Percentiles rank a stretch among this genome's conserved stretches.
phyloP scores from a whole-genome alignment of 2,329 filamentous ascomycete genomes.

The Trichophyton benhamiae region DNA sequence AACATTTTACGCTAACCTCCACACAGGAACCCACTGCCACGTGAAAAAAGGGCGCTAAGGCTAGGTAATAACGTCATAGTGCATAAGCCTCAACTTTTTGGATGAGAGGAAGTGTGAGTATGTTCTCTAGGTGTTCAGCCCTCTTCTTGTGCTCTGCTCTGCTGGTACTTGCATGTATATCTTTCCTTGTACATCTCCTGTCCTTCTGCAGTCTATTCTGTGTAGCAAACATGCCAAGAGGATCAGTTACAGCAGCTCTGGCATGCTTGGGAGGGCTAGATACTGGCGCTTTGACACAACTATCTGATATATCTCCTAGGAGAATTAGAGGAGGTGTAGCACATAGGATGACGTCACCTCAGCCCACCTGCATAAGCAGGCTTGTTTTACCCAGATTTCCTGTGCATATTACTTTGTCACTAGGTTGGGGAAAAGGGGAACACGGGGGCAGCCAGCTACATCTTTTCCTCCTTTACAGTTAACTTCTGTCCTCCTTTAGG shows the following conservation, averaged over 20 bases:
- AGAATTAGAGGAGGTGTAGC: background rate
- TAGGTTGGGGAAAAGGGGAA: no score
- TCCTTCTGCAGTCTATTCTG: background rate
- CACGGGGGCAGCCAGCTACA: no score
- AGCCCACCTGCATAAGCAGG: background rate
- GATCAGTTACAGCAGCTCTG: background rate
- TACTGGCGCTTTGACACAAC: background rate
- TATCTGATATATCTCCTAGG: background rate
- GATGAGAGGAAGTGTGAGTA: no score
- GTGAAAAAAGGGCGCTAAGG: background rate
- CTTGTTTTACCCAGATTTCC: background rate
- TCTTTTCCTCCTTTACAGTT: background rate
- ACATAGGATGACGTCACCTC: background rate
- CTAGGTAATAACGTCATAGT: background rate
- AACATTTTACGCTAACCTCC: background rate
- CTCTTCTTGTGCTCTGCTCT: background rate
- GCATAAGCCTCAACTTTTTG: background rate
- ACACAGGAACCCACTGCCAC: background rate
- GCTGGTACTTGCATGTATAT: background rate
- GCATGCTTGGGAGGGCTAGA: background rate
- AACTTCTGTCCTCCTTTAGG: background rate
- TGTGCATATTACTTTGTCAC: no score
- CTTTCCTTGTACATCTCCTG: background rate
- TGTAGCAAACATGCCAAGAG: background rate
- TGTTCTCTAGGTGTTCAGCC: background rate